phyloP scores from a whole-genome alignment of 108 stramenopile species.

The Cyclostephanos tholiformis region DNA sequence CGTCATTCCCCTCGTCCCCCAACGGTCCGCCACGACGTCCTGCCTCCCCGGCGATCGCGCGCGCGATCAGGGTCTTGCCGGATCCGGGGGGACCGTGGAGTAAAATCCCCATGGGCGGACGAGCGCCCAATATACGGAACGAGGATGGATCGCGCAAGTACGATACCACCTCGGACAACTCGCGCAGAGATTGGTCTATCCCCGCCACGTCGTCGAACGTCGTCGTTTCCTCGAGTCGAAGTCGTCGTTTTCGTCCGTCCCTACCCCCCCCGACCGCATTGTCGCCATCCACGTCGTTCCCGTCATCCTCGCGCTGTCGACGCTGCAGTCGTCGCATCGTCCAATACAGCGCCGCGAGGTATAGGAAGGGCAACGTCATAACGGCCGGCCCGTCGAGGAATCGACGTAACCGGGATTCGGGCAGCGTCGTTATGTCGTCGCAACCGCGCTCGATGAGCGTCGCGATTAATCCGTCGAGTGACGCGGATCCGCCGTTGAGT shows the following conservation, averaged over 20 bases:
- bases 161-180: slow-evolving; percentile 87
- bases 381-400: slow-evolving; percentile 62
- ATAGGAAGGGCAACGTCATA: slow-evolving; percentile 77
- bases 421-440: slow-evolving; percentile 64
- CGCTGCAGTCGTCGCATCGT: slow-evolving; percentile 59
- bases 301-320: slow-evolving; percentile 41
- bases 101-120: slow-evolving; percentile 75
- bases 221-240: slow-evolving; percentile 19
- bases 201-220: slow-evolving; percentile 95
- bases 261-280: slow-evolving; percentile 5
- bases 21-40: background rate
- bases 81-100: slow-evolving; percentile 83
- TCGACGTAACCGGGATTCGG: slow-evolving; percentile 52
- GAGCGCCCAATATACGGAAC: slow-evolving; percentile 62
- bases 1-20: background rate
- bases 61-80: slow-evolving; percentile 84
- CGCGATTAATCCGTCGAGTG: slow-evolving; percentile 61
- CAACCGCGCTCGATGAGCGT: slow-evolving; percentile 52
- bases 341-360: slow-evolving; percentile 74
- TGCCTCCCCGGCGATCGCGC: slow-evolving; percentile 81
- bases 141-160: slow-evolving; percentile 61
- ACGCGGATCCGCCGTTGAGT: slow-evolving; percentile 47
- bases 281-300: slow-evolving; percentile 14
- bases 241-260: slow-evolving; percentile 4
- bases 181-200: slow-evolving; percentile 74